Base-by-base conservation (phyloP, 148 eudicot species). In the Rhododendron simsii region DNA sequence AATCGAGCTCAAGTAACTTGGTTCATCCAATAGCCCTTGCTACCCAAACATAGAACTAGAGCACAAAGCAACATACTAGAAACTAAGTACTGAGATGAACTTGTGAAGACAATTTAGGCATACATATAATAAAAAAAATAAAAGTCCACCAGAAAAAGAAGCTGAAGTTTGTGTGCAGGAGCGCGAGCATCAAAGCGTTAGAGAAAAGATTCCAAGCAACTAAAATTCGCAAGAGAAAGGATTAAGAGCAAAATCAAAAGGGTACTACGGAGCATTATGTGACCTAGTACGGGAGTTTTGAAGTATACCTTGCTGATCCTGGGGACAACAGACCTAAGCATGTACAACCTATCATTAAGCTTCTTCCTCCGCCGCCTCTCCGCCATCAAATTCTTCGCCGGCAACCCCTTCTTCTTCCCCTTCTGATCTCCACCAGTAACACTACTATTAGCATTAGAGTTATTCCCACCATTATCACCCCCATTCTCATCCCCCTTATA, bases 361-460 rank as follows among this genome's bases (percentile, higher is more conserved):
- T 96, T 96, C 93, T 95, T 93, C 85, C 99, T 81, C 3, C 99
- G 89, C 26, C 98, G 92, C 71, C 99, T 86, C 78, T 96, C 99
- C 2, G 99, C 99, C 99, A 95, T 95, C 89, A 96, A 80, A 80
- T 96, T 96, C 92, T 96, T 96, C 11, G 99, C 98, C 12, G 98
- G 99, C 33, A 92, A 63, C 33, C 98, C 98, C 80, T 94, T 96
- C 90, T 93, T 95, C 92, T 95, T 96, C 79, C 98, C 98, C 84
- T 93, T 94, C 30, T 84, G 80, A 91, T 92, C 93, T 18, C 61
- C 61, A 16, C 87, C 91, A 37, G 92, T 89, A 16, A 91, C 90
- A 23, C 89, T 80, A 81, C 93, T 95, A 67, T 89, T 91, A 1
- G 89, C 94, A 86, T 91, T 90, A 5, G 94, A 91, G 82, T 90